These are phyloP conservation scores for Floccularia luteovirens DNA, from an alignment of 768 basidiomycete genomes.

Conservation along the genomic window DNA sequence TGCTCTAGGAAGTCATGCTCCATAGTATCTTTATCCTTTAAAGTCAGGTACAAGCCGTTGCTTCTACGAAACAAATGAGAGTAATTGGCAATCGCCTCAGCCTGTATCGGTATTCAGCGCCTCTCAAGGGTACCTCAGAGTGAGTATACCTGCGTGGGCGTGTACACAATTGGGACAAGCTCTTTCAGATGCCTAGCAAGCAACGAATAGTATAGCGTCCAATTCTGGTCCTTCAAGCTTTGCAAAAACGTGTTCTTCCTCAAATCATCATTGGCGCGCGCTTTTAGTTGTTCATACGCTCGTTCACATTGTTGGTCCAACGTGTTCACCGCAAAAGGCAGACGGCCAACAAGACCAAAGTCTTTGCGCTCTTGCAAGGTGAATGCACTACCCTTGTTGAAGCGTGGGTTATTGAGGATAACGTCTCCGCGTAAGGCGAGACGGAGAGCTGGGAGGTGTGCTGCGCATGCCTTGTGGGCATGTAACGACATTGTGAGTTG, in stretches of 20 bases:
- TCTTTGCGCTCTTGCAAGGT: conserved; percentile 55
- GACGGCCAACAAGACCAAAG: conserved; percentile 52
- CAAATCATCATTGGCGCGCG: conserved; percentile 23
- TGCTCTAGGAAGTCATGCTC: conserved; percentile 71
- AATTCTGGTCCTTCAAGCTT: conserved; percentile 73
- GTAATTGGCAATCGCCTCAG: conserved; percentile 77
- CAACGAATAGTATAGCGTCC: conserved; percentile 74
- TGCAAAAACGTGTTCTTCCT: conserved; percentile 72
- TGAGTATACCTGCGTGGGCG: conserved; percentile 60
- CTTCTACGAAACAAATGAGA: conserved; percentile 77
- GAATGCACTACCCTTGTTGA: conserved; percentile 81
- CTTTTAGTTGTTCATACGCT: conserved; percentile 58
- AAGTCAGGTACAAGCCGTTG: conserved; percentile 70
- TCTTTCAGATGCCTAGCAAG: conserved; percentile 51
- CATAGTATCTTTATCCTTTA: conserved; percentile 56
- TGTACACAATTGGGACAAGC: conserved; percentile 70
- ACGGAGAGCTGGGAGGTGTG: conserved; percentile 14
- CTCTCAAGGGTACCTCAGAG: background rate
- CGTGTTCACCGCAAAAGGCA: conserved; percentile 46
- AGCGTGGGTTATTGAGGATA: conserved; percentile 57
- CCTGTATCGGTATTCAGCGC: conserved; percentile 26
- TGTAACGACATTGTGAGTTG: background rate
- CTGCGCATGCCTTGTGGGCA: background rate
- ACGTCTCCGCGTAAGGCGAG: conserved; percentile 55
- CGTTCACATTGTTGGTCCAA: conserved; percentile 73